Evolutionary conservation across 2,329 filamentous ascomycete species (phyloP).

Genomic region (Orbilia quercus): DNA sequence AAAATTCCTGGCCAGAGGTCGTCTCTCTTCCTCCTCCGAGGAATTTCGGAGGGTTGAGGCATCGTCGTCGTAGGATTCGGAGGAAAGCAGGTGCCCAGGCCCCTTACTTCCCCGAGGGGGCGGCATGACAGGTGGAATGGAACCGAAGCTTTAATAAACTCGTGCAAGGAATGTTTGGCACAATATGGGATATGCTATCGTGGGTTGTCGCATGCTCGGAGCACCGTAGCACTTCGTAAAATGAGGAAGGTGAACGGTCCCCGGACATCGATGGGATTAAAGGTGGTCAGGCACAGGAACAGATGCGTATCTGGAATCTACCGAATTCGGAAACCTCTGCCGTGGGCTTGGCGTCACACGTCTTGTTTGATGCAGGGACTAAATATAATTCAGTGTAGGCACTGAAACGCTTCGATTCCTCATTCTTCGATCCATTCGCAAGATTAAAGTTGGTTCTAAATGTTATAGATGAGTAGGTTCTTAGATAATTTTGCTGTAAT

Average conservation of each 20-base stretch:
- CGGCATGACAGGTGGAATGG: slow-evolving; percentile 36
- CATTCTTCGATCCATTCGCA: background rate
- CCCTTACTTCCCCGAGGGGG: slow-evolving; percentile 51
- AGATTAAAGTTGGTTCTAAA: background rate
- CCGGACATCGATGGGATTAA: slow-evolving; percentile 1
- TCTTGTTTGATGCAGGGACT: background rate
- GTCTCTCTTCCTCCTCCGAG: slow-evolving; percentile 71
- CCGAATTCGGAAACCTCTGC: slow-evolving; percentile 20
- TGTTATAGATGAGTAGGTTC: background rate
- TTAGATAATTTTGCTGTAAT: background rate
- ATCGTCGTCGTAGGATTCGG: slow-evolving; percentile 75
- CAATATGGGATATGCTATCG: slow-evolving; percentile 22
- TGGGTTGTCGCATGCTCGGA: slow-evolving; percentile 24
- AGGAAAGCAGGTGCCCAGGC: slow-evolving; percentile 68
- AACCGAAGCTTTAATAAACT: slow-evolving; percentile 9
- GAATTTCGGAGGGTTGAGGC: slow-evolving; percentile 73
- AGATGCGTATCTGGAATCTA: slow-evolving; percentile 12
- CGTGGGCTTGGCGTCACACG: slow-evolving; percentile 30
- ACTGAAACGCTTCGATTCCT: background rate
- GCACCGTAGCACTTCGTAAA: slow-evolving; percentile 6
- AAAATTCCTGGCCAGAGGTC: slow-evolving; percentile 81
- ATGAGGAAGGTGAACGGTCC: background rate
- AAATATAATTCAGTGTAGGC: background rate
- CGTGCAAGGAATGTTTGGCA: slow-evolving; percentile 21
- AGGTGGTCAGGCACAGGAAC: slow-evolving; percentile 18